Base-by-base conservation (phyloP, 257 asterid species). In the Solanum ossicruentum region DNA sequence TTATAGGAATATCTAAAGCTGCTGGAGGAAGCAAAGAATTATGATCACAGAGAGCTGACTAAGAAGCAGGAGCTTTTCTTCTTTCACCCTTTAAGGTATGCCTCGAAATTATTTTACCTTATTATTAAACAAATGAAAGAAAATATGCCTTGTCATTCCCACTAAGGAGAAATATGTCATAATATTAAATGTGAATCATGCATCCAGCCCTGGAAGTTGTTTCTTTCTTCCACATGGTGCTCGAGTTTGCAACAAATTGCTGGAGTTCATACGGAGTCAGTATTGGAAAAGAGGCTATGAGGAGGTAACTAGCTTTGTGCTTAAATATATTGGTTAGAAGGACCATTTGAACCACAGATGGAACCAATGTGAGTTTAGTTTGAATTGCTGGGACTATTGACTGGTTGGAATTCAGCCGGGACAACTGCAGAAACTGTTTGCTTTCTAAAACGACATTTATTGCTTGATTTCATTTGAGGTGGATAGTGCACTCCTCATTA, bases 41-140 rank as follows among this genome's bases (percentile, higher is more conserved):
- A 95, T 86, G 99, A 97, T 85, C 99, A 97, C 65, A 93, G 99
- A 91, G 99, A 97, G 90, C 94, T 97, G 87, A 88, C 92, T 18
- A 97, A 97, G 91, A 97, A 97, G 89, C 99, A 97, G 89, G 98
- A 97, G 83, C 99, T 97, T 83, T 97, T 97, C 98, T 95, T 97
- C 89, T 97, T 97, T 85, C 98, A 97, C 83, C 94, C 94, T 9
- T 97, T 95, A 32, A 97, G 99, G 99, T 97, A 84, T 83, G 84
- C 55, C 60, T 71, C 26, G 63, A 84, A 81, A 69, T 65, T 26
- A 26, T 28, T 65, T 65, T 12, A 28, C 72, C 45, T 13, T 28
- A 3, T 28, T 65, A 65, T 28, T 2, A 12, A 65, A 65, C 26
- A 65, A 7, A 65, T 65, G 45, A 12, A 61, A 65, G 72, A 7